A percentile compares a stretch with the other conserved stretches of the same genome.
phyloP scores from a whole-genome alignment of 2,329 filamentous ascomycete genomes.

The Keithomyces neogunnii region DNA sequence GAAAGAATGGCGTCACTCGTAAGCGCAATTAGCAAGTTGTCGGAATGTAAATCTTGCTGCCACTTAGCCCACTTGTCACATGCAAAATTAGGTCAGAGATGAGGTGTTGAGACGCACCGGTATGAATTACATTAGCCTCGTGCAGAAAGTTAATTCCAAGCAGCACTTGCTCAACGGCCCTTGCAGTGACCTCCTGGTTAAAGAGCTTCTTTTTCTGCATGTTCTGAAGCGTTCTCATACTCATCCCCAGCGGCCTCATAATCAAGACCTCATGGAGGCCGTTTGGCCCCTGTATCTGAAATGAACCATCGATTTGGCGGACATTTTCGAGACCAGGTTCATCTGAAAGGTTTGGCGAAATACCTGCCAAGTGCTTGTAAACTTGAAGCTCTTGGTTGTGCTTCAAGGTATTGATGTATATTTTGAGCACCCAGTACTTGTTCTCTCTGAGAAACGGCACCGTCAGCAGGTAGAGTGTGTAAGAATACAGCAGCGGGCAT shows the following conservation, averaged over 20 bases:
- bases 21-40: constrained; percentile 26
- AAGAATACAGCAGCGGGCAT: background rate
- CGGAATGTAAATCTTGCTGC: constrained; percentile 22
- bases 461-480: background rate
- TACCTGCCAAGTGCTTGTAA: constrained; percentile 17
- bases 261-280: constrained; percentile 24
- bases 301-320: constrained; percentile 24
- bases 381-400: constrained; percentile 20
- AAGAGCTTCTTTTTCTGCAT: constrained; percentile 16
- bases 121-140: constrained; percentile 15
- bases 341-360: constrained; percentile 8
- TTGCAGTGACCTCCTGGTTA: constrained; percentile 14
- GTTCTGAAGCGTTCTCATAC: constrained; percentile 23
- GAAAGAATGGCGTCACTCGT: constrained; percentile 19
- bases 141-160: constrained; percentile 16
- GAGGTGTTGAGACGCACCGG: constrained; percentile 11
- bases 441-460: constrained; percentile 7
- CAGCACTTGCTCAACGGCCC: constrained; percentile 12
- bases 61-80: too few relatives aligned
- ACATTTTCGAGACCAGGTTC: constrained; percentile 20
- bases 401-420: constrained; percentile 19
- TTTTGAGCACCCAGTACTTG: constrained; percentile 21
- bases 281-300: constrained; percentile 18
- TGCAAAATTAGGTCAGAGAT: too few relatives aligned
- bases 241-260: constrained; percentile 27